Evolutionary conservation across 768 basidiomycete species (phyloP).

Genomic region (Tricholoma matsutake): DNA sequence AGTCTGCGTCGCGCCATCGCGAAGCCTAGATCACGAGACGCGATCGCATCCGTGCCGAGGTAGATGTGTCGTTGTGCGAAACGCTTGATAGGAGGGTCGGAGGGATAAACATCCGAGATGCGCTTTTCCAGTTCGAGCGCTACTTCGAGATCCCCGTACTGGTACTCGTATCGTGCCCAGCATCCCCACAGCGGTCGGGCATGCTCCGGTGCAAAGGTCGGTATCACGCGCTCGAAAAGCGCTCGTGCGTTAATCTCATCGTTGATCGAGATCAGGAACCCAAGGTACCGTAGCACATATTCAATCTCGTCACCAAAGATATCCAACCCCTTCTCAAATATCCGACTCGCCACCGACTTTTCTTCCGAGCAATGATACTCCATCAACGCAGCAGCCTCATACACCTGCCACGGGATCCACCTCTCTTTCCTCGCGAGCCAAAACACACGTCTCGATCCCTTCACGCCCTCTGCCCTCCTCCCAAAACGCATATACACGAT

Average conservation of each 20-base stretch:
- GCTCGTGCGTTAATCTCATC: constrained; percentile 97
- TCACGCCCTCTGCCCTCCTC: constrained; percentile 82
- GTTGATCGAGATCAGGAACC: constrained; percentile 91
- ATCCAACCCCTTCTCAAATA: constrained; percentile 93
- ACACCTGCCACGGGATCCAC: constrained; percentile 88
- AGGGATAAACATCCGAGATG: constrained; percentile 83
- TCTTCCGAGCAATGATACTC: constrained; percentile 91
- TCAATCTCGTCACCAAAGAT: constrained; percentile 78
- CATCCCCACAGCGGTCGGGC: constrained; percentile 91
- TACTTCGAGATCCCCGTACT: constrained; percentile 86
- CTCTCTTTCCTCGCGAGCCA: constrained; percentile 73
- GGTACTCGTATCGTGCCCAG: constrained; percentile 94
- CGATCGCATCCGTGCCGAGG: constrained; percentile 83
- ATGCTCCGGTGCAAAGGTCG: constrained; percentile 61
- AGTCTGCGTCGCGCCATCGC: too few species aligned
- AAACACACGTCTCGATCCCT: constrained; percentile 74
- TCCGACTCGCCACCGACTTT: constrained; percentile 75
- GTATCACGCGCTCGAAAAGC: constrained; percentile 86
- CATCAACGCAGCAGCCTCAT: constrained; percentile 89
- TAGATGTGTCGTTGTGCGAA: constrained; percentile 87
- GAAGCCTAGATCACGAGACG: constrained; percentile 86
- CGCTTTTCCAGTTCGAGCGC: constrained; percentile 87
- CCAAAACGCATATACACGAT: constrained; percentile 95
- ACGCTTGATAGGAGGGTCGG: constrained; percentile 84
- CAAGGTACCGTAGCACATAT: constrained; percentile 85